These are phyloP conservation scores for Dryas alaskensis DNA, from an alignment of 306 rosid species.

Conservation along the genomic window DNA sequence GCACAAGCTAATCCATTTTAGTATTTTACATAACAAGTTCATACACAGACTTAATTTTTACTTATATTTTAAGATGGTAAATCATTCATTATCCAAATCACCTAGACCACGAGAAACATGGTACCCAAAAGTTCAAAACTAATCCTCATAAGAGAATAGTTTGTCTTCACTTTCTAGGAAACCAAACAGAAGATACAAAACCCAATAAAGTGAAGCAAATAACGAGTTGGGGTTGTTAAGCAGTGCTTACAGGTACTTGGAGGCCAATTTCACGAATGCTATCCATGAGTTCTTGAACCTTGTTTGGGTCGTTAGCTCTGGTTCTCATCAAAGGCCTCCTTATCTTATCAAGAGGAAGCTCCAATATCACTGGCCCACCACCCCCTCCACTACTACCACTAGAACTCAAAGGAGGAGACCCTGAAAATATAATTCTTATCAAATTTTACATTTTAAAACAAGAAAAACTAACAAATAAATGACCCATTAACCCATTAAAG, in stretches of 20 bases:
- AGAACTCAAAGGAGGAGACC: conserved; percentile 44
- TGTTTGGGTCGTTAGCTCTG: conserved; percentile 67
- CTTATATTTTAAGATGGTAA: no score
- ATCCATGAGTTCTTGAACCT: conserved; percentile 80
- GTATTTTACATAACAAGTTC: not conserved
- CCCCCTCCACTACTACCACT: conserved; percentile 47
- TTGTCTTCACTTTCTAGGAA: conserved; percentile 10
- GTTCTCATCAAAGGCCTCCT: conserved; percentile 89
- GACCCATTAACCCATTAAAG: not conserved
- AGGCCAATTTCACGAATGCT: conserved; percentile 86
- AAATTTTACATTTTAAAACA: not conserved
- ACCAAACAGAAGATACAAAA: conserved; percentile 3
- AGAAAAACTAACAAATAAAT: not conserved
- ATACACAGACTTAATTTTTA: no score
- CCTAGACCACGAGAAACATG: not conserved
- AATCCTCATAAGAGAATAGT: not conserved
- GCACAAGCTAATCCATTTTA: not conserved
- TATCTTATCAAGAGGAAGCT: conserved; percentile 91
- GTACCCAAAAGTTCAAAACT: not conserved
- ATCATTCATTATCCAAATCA: no score
- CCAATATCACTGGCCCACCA: conserved; percentile 79
- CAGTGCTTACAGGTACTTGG: conserved; percentile 72
- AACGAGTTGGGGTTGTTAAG: conserved; percentile 3
- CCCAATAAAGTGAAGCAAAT: not conserved
- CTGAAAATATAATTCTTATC: conserved; percentile 27